These are phyloP conservation scores for Pythium chondricola DNA, from an alignment of 352 stramenopile species.

Conservation along the genomic window DNA sequence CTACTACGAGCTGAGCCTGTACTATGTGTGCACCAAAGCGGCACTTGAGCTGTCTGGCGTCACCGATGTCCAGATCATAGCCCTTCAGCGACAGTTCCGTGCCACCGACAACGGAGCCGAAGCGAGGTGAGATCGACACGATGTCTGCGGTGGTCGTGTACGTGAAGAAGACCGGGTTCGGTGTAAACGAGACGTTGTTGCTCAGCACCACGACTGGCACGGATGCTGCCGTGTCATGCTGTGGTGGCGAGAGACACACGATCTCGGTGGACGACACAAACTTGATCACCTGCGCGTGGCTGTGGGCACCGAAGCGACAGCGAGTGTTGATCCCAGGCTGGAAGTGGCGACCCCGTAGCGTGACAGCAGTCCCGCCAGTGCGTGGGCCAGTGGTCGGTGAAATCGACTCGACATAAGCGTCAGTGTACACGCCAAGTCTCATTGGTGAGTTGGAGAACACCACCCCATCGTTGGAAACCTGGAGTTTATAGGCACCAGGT, in stretches of 20 bases:
- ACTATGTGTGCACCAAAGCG: constrained; percentile 30
- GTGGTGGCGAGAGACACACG: constrained; percentile 51
- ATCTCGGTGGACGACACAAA: constrained; percentile 70
- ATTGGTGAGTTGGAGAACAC: constrained; percentile 51
- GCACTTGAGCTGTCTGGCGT: constrained; percentile 27
- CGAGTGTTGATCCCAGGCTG: constrained; percentile 31
- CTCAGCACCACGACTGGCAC: constrained; percentile 57
- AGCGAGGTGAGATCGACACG: constrained; percentile 44
- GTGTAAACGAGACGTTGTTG: constrained; percentile 56
- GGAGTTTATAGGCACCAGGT: constrained; percentile 52
- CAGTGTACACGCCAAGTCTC: constrained; percentile 66
- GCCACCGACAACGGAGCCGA: constrained; percentile 40
- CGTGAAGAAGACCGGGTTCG: constrained; percentile 75
- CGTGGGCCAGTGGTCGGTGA: constrained; percentile 62
- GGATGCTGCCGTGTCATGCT: constrained; percentile 28
- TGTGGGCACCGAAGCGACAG: constrained; percentile 77
- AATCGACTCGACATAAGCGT: constrained; percentile 64
- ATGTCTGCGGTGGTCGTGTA: constrained; percentile 53
- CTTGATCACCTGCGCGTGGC: constrained; percentile 36
- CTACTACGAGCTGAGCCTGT: constrained; percentile 29
- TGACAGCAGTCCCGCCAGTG: constrained; percentile 76
- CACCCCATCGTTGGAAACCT: constrained; percentile 75
- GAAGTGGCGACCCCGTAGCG: constrained; percentile 83
- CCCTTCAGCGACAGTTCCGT: constrained; percentile 49
- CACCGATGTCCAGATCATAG: constrained; percentile 52